Evolutionary conservation across 176 grass and related monocot species (phyloP).

Genomic region (Luzula sylvatica): DNA sequence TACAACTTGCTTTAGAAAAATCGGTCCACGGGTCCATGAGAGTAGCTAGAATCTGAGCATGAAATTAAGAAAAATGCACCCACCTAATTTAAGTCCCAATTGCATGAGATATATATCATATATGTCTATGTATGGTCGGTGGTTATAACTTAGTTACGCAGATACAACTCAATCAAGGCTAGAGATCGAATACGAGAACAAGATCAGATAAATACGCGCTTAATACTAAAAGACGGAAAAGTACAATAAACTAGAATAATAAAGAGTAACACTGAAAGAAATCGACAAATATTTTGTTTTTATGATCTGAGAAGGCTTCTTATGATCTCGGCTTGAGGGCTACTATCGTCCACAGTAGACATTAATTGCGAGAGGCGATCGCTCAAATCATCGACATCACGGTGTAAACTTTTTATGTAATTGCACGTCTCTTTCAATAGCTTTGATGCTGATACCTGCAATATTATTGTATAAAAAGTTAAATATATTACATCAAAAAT

Average conservation of each 20-base stretch:
- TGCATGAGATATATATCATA: constrained; percentile 1
- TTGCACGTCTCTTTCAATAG: constrained; percentile 91
- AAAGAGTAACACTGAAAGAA: background rate
- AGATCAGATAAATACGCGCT: too few species aligned
- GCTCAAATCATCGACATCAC: constrained; percentile 72
- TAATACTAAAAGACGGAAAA: constrained; percentile 5
- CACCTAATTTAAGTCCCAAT: constrained; percentile 14
- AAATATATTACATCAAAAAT: too few species aligned
- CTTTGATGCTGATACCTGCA: constrained; percentile 70
- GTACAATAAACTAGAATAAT: too few species aligned
- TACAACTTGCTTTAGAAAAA: background rate
- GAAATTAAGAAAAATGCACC: background rate
- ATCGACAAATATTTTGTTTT: constrained; percentile 1
- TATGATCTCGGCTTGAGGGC: constrained; percentile 80
- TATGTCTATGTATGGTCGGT: too few species aligned
- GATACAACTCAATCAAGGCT: constrained; percentile 20
- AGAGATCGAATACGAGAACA: background rate
- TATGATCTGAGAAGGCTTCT: constrained; percentile 52
- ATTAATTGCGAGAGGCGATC: constrained; percentile 65
- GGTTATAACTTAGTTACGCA: too few species aligned
- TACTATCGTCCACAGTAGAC: constrained; percentile 53
- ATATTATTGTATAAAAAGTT: background rate
- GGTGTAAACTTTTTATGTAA: constrained; percentile 85
- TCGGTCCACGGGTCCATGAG: background rate
- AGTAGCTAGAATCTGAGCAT: background rate